A percentile compares a stretch with the other conserved stretches of the same genome.
Conservation (phyloP, 2,329 filamentous ascomycete species). For the Fusarium sp. region DNA sequence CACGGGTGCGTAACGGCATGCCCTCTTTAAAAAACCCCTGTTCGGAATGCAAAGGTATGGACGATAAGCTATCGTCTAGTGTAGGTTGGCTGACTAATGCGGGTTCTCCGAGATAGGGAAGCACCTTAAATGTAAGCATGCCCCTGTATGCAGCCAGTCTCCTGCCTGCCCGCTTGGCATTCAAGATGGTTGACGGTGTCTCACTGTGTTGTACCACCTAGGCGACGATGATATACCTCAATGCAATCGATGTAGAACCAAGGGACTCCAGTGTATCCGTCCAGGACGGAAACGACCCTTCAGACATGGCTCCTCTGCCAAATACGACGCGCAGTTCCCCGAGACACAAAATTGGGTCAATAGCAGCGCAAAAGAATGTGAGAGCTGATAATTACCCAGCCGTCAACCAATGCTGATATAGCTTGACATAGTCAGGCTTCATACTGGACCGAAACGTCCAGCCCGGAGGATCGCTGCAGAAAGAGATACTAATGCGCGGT, state of each 20-base stretch:
- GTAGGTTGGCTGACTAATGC: not conserved
- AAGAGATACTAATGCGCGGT: fast-evolving
- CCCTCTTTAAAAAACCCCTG: slow-evolving; percentile 29
- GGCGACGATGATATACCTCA: slow-evolving; percentile 15
- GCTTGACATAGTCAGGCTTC: slow-evolving; percentile 22
- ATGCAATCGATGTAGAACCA: slow-evolving; percentile 23
- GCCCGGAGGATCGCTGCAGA: slow-evolving; percentile 18
- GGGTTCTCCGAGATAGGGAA: slow-evolving; percentile 9
- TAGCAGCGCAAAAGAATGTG: slow-evolving; percentile 37
- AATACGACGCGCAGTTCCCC: slow-evolving; percentile 38
- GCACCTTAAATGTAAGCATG: slow-evolving; percentile 37
- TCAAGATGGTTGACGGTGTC: slow-evolving; percentile 7
- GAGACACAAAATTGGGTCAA: slow-evolving; percentile 36
- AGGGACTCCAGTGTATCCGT: slow-evolving; percentile 28
- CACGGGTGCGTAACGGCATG: slow-evolving; percentile 15
- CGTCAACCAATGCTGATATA: fast-evolving
- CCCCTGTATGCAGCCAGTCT: not conserved
- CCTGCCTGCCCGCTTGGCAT: not conserved
- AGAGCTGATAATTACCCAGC: fast-evolving
- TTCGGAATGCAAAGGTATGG: slow-evolving; percentile 35
- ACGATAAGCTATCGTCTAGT: fast-evolving
- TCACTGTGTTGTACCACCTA: not conserved
- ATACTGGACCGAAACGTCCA: slow-evolving; percentile 19
- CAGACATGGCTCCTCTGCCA: slow-evolving; percentile 36
- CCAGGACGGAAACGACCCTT: slow-evolving; percentile 18